Evolutionary conservation across 495 filamentous ascomycete species (phyloP), one percentile per base, ranked within the genome.

Genomic region (Neurospora sp.): DNA sequence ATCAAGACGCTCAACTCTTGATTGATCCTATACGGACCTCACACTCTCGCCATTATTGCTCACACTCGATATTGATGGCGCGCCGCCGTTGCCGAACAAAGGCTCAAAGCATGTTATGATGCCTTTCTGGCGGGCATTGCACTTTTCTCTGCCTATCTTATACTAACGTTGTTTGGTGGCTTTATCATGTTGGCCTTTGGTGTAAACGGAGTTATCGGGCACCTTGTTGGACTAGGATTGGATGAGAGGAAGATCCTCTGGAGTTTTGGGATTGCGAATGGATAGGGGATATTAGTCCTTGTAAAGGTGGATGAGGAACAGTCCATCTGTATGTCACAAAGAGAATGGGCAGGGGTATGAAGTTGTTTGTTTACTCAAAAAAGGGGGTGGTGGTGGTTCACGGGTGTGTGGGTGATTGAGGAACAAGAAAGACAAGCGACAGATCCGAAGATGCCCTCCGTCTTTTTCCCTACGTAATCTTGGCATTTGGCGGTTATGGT

Each of bases 1-100:
- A 83, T 87, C 77, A 86, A 87, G 81, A 88, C 86, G 48, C 80
- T 87, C 11, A 84, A 84, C 71, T 81, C 82, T 66, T 81, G 74
- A 81, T 18, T 7, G 10, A 22, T 66, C 22, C 5, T 35, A 31
- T 35, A 16, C 27, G 27, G 53, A 35, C 27, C 7, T 66, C 22
- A 16, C 27, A 31, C 14, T 66, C 5, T 66, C 14, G 27, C 27
- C 27, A 10, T 66, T 35, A 35, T 66, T 66, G 53, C 53, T 66
- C 27, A 66, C 27, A 18, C 14, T 53, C 20, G 48, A 59, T 1
- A 59, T 59, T 22, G 10, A 22, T 22, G 20, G 20, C 11, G 11
- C 11, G 5, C 20, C 1, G 22, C 12, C 0, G 48, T 53, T 14
- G 20, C 20, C 20, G 11, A 59, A 27, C 48, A 27, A 27, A 27